Conservation (phyloP, 352 stramenopile genomes). For the Phytophthora cryptogea region DNA sequence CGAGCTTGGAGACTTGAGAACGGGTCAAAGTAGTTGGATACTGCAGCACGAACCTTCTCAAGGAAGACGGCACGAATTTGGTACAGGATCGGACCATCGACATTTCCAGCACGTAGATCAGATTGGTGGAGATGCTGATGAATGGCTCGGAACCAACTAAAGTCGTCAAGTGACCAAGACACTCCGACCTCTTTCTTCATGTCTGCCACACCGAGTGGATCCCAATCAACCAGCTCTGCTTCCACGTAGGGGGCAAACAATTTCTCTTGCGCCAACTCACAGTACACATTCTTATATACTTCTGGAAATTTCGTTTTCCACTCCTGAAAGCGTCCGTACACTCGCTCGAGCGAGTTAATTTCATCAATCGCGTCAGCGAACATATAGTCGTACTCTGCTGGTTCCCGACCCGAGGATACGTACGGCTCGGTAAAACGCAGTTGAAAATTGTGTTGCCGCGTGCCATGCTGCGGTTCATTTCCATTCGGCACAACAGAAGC, state of each 20-base stretch:
- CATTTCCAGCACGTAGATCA: not conserved
- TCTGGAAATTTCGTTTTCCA: constrained; percentile 74
- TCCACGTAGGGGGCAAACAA: constrained; percentile 68
- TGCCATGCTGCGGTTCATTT: constrained; percentile 5
- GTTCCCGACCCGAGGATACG: not conserved
- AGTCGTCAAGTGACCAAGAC: constrained; percentile 41
- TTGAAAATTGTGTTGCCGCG: constrained; percentile 22
- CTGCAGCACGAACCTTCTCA: constrained; percentile 36
- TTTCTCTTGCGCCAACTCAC: constrained; percentile 60
- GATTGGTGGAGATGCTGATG: constrained; percentile 34
- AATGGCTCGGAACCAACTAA: constrained; percentile 61
- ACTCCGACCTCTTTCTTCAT: constrained; percentile 10
- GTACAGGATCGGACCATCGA: constrained; percentile 40
- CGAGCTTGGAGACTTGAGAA: constrained; percentile 61
- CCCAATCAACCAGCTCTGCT: constrained; percentile 68
- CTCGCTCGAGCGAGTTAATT: constrained; percentile 61
- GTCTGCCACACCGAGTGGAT: constrained; percentile 50
- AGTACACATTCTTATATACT: constrained; percentile 72
- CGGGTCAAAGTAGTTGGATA: constrained; percentile 57
- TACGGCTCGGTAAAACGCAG: constrained; percentile 41
- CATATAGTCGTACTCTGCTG: constrained; percentile 28
- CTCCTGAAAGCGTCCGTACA: constrained; percentile 67
- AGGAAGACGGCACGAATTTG: constrained; percentile 66
- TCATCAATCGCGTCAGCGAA: constrained; percentile 77
- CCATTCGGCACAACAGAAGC: not conserved